phyloP scores from a whole-genome alignment of 441 rosid species.

The Pelargonium citronellum region DNA sequence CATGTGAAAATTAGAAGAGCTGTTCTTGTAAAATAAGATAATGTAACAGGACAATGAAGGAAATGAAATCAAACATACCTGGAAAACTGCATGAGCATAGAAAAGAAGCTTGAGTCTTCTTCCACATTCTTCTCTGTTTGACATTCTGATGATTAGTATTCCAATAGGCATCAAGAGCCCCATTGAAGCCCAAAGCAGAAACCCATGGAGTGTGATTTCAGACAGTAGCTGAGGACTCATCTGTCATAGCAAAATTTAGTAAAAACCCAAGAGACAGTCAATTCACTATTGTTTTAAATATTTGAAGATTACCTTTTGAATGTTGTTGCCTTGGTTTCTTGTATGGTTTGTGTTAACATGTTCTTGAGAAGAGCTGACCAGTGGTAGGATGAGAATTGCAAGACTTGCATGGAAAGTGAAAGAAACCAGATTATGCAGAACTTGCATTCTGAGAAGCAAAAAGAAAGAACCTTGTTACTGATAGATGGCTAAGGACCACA shows the following conservation, averaged over 20 bases:
- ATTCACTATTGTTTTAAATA: slow-evolving; percentile 3
- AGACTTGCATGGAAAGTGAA: slow-evolving; percentile 18
- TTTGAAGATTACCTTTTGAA: slow-evolving; percentile 27
- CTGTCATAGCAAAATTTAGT: slow-evolving; percentile 23
- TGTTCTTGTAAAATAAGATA: background rate
- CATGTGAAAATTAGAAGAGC: background rate
- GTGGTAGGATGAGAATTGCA: slow-evolving; percentile 21
- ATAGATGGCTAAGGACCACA: background rate
- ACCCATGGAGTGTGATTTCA: slow-evolving; percentile 62
- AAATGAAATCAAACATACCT: slow-evolving; percentile 38
- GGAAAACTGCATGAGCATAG: slow-evolving; percentile 53
- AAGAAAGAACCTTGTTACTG: too few relatives aligned
- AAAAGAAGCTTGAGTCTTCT: slow-evolving; percentile 40
- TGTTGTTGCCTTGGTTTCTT: slow-evolving; percentile 10
- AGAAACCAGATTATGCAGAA: slow-evolving; percentile 22
- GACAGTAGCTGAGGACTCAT: slow-evolving; percentile 36
- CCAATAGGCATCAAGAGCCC: slow-evolving; percentile 73
- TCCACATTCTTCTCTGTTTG: slow-evolving; percentile 38
- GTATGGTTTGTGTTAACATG: slow-evolving; percentile 10
- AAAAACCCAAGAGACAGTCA: slow-evolving; percentile 16
- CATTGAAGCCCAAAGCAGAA: slow-evolving; percentile 73
- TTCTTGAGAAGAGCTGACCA: slow-evolving; percentile 26
- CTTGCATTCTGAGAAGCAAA: slow-evolving; percentile 24
- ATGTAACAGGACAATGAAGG: slow-evolving; percentile 11
- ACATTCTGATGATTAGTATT: slow-evolving; percentile 57